Evolutionary conservation across 2,329 filamentous ascomycete species (phyloP), one percentile per base, ranked within the genome.

Genomic region (Tolypocladium capitatum): DNA sequence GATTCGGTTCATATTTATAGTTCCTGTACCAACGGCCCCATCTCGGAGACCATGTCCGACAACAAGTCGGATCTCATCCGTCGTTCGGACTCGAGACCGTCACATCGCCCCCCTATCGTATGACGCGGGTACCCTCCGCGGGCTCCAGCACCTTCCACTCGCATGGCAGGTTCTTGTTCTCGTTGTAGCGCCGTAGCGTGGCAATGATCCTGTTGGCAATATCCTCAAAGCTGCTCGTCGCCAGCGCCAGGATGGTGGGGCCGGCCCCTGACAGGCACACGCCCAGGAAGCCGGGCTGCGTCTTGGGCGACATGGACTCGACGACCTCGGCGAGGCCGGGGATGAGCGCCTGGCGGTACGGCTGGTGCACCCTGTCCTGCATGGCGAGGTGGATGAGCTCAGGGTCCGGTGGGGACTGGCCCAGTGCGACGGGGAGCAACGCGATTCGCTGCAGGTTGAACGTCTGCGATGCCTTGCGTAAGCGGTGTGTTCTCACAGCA

Each of bases 291-390:
- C 92, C 92, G 2, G 86, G 82, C 63, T 96, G 88, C 5, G 84
- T 84, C 60, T 80, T 78, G 28, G 91, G 92, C 11, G 86, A 95
- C 72, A 97, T 90, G 51, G 84, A 91, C 63, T 88, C 80, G 46
- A 98, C 80, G 47, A 98, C 91, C 62, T 95, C 85, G 16, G 86
- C 84, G 49, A 98, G 75, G 1, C 91, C 92, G 1, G 92, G 92
- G 56, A 98, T 94, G 52, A 98, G 78, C 2, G 78, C 84, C 68
- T 92, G 84, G 47, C 92, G 84, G 71, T 98, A 97, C 40, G 89
- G 92, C 68, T 98, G 92, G 70, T 98, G 92, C 51, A 98, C 81
- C 68, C 90, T 94, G 72, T 98, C 92, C 69, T 97, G 92, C 92
- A 98, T 98, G 43, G 90, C 91, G 43, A 94, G 81, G 70, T 94